Evolutionary conservation across 1,284 basidiomycete species (phyloP), one percentile per base, ranked within the genome.

Genomic region (Apiotrichum veenhuisii): DNA sequence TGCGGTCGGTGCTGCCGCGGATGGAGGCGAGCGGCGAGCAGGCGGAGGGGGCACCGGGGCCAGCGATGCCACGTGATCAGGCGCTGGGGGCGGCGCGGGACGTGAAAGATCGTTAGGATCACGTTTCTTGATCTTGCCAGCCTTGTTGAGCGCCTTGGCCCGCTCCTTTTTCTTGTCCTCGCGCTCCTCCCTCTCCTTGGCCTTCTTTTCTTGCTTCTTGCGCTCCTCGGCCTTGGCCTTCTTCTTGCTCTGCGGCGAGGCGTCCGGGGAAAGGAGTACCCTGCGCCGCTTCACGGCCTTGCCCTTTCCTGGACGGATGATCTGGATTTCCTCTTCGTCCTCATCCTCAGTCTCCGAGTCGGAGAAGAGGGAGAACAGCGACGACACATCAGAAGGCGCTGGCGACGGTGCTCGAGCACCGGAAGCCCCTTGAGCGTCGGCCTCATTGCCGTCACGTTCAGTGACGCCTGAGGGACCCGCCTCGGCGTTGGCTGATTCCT

Each of bases 331-430:
- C 22, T 42, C 17, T 5, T 37, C 40, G 5, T 40, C 30, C 18
- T 48, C 45, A 23, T 42, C 36, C 27, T 52, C 42, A 11, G 46
- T 36, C 27, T 48, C 46, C 10, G 26, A 22, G 46, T 48, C 46
- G 12, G 46, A 48, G 46, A 48, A 48, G 14, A 48, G 30, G 2
- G 46, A 48, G 46, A 23, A 48, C 4, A 22, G 9, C 4, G 30
- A 34, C 15, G 46, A 36, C 22, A 20, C 46, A 4, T 37, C 15
- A 12, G 46, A 48, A 4, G 27, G 46, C 15, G 46, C 46, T 14
- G 46, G 34, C 18, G 46, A 48, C 5, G n/a, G 8, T 3, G 46
- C 26, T 1, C n/a, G 7, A 18, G 18, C 18, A n/a, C 17, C 38
- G 8, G 14, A 15, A 7, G 36, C 17, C 17, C 8, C 36, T 5